Evolutionary conservation across 2,329 filamentous ascomycete genomes (phyloP).

Genomic region (Diaporthe vexans): DNA sequence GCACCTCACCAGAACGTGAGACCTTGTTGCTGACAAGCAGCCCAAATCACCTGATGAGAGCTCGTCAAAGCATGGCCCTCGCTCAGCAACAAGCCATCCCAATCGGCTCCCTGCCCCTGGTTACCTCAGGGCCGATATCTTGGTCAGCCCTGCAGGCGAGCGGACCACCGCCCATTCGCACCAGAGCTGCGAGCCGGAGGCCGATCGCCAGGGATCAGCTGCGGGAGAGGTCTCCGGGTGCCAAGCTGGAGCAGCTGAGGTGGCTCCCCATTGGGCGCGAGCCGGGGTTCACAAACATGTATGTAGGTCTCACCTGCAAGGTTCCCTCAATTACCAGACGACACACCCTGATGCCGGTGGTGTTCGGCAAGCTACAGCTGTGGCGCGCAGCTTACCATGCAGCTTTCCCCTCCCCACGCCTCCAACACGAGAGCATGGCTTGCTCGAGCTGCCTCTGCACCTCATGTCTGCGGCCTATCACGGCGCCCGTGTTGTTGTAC

Average conservation of each 20-base stretch:
- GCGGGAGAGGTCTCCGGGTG: background rate
- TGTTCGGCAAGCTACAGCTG: slow-evolving; percentile 33
- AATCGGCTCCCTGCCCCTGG: slow-evolving; percentile 28
- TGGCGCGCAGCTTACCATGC: slow-evolving; percentile 34
- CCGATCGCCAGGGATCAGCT: slow-evolving; percentile 27
- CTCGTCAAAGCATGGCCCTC: slow-evolving; percentile 22
- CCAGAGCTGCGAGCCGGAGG: slow-evolving; percentile 20
- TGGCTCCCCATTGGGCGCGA: slow-evolving; percentile 9
- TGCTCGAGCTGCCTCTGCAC: slow-evolving; percentile 4
- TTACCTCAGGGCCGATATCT: background rate
- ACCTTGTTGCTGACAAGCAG: slow-evolving; percentile 12
- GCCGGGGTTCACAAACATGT: slow-evolving; percentile 31
- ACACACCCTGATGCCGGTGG: slow-evolving; percentile 3
- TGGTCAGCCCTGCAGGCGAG: slow-evolving; percentile 27
- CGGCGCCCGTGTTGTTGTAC: background rate
- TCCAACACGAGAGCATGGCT: slow-evolving; percentile 32
- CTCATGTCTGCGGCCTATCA: slow-evolving; percentile 23
- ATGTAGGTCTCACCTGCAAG: slow-evolving; percentile 32
- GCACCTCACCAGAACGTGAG: slow-evolving; percentile 8
- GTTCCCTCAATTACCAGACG: slow-evolving; percentile 27
- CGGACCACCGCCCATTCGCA: slow-evolving; percentile 2
- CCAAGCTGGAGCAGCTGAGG: slow-evolving; percentile 28
- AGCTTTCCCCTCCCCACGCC: slow-evolving; percentile 10
- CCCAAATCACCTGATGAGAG: background rate
- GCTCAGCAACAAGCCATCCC: slow-evolving; percentile 7